phyloP scores from a whole-genome alignment of 495 filamentous ascomycete genomes.

The Parathielavia appendiculata region DNA sequence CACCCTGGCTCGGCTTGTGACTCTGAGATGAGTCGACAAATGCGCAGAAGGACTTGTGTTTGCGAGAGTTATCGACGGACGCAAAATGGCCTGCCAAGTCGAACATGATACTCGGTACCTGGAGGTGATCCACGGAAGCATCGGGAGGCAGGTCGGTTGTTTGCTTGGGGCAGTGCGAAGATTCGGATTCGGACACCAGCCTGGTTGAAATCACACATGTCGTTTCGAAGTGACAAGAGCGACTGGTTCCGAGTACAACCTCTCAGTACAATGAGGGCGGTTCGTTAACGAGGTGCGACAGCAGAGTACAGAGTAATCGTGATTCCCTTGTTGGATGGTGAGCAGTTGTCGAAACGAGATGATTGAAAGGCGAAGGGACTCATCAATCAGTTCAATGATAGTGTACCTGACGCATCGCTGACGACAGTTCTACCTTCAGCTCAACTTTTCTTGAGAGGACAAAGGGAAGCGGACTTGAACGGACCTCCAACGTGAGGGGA shows the following conservation, averaged over 20 bases:
- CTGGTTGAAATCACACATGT: too few relatives aligned
- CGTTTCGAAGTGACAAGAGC: too few relatives aligned
- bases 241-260: background rate
- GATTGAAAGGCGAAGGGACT: too few relatives aligned
- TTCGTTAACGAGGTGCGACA: background rate
- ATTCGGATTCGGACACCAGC: background rate
- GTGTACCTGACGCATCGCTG: background rate
- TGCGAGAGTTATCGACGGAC: background rate
- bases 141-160: background rate
- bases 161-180: background rate
- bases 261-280: background rate
- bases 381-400: background rate
- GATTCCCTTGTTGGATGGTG: background rate
- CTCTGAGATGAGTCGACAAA: background rate
- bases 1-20: background rate
- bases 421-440: background rate
- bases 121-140: background rate
- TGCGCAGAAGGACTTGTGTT: background rate
- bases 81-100: too few relatives aligned
- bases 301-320: background rate
- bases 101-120: too few relatives aligned
- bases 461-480: too few relatives aligned
- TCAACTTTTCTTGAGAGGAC: too few relatives aligned
- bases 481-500: too few relatives aligned
- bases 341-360: too few relatives aligned